Conservation (phyloP, 805 yeast genomes). For the Wickerhamiella allomyrinae region DNA sequence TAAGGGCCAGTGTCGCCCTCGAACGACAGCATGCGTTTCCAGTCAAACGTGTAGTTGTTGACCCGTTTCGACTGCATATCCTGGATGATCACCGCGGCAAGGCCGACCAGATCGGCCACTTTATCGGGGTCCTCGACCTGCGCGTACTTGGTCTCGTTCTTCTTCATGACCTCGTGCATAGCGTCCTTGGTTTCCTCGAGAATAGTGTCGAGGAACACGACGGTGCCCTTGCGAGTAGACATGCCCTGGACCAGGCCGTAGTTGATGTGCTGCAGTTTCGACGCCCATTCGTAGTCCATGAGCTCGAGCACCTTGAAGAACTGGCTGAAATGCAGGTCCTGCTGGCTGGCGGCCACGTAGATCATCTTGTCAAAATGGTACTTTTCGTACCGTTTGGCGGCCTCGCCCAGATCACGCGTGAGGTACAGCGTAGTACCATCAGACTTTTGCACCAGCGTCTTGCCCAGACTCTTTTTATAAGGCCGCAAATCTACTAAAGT, state of each 20-base stretch:
- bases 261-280: conserved; percentile 64
- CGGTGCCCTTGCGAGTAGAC: conserved; percentile 98
- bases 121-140: conserved; percentile 88
- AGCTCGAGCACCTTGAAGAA: conserved; percentile 86
- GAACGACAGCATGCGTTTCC: conserved; percentile 96
- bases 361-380: conserved; percentile 90
- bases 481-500: conserved; percentile 69
- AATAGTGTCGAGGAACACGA: conserved; percentile 90
- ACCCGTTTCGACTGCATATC: conserved; percentile 97
- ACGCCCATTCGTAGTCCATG: conserved; percentile 82
- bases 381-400: conserved; percentile 71
- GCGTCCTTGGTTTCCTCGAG: conserved; percentile 83
- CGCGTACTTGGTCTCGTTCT: conserved; percentile 77
- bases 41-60: conserved; percentile 89
- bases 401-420: conserved; percentile 95
- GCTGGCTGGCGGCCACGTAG: conserved; percentile 92
- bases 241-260: conserved; percentile 98
- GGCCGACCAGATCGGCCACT: conserved; percentile 90
- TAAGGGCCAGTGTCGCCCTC: conserved; percentile 99
- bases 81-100: conserved; percentile 96
- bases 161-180: conserved; percentile 94
- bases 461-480: conserved; percentile 83
- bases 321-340: conserved; percentile 87
- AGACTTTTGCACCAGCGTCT: conserved; percentile 79
- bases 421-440: conserved; percentile 91